A percentile compares a stretch with the other conserved stretches of the same genome.
These are phyloP conservation scores for Populus hybrid DNA, from an alignment of 441 rosid species.

Conservation along the genomic window DNA sequence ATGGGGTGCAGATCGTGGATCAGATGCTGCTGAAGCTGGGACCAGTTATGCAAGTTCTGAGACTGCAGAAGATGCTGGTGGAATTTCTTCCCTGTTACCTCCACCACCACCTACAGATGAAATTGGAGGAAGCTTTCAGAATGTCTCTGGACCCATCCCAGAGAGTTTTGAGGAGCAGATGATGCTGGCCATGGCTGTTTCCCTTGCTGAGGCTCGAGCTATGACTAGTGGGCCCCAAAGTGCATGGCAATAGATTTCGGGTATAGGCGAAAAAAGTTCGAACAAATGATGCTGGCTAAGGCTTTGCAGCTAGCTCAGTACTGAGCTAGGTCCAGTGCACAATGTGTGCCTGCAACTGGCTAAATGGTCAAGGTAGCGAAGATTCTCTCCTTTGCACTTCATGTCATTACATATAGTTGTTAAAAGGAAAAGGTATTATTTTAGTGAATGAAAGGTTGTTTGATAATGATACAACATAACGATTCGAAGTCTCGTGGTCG, in stretches of 20 bases:
- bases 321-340: conserved; percentile 15
- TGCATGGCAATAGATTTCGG: conserved; percentile 61
- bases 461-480: conserved; percentile 17
- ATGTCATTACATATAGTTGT: conserved; percentile 24
- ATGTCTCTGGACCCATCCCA: conserved; percentile 51
- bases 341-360: conserved; percentile 16
- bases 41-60: conserved; percentile 63
- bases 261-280: conserved; percentile 10
- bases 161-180: conserved; percentile 95
- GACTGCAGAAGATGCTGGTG: conserved; percentile 39
- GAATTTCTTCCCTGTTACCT: conserved; percentile 24
- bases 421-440: conserved; percentile 22
- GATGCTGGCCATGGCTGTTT: conserved; percentile 96
- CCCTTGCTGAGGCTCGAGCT: conserved; percentile 80
- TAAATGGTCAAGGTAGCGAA: conserved; percentile 23
- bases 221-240: conserved; percentile 46
- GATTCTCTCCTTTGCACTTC: conserved; percentile 19
- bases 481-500: conserved; percentile 6
- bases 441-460: conserved; percentile 32
- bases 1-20: conserved; percentile 50
- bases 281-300: conserved; percentile 22
- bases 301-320: conserved; percentile 19
- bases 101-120: conserved; percentile 31
- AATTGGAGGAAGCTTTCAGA: conserved; percentile 34
- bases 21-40: conserved; percentile 62